Percentiles rank a stretch among this genome's conserved stretches.
Evolutionary conservation across 192 early-diverging fungal genomes (phyloP).

Genomic region (Phycomyces nitens): DNA sequence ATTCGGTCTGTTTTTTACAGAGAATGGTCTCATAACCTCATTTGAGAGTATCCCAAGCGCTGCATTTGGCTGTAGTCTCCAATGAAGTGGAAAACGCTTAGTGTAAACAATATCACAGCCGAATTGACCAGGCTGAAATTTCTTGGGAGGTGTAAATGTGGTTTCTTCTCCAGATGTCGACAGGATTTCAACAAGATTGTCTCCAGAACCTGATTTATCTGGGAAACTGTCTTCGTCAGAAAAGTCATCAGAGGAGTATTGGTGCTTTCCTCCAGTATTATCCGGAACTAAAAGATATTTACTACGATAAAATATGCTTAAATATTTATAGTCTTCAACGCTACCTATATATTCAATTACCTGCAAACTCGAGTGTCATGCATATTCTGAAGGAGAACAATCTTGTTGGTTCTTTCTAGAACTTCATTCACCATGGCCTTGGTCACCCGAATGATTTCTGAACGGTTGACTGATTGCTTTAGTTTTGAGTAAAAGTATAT

Average conservation of each 20-base stretch:
- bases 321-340: not conserved
- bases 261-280: slow-evolving; percentile 31
- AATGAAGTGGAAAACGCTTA: slow-evolving; percentile 66
- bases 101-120: slow-evolving; percentile 65
- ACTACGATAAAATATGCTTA: slow-evolving; percentile 25
- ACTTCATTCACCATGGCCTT: slow-evolving; percentile 54
- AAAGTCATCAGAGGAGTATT: slow-evolving; percentile 38
- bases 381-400: slow-evolving; percentile 58
- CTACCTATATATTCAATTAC: slow-evolving; percentile 32
- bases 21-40: slow-evolving; percentile 50
- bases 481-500: slow-evolving; percentile 70
- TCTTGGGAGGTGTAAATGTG: slow-evolving; percentile 29
- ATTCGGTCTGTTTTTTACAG: slow-evolving; percentile 68
- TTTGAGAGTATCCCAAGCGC: slow-evolving; percentile 59
- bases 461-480: slow-evolving; percentile 45
- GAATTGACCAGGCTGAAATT: slow-evolving; percentile 62
- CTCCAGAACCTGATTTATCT: slow-evolving; percentile 14
- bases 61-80: slow-evolving; percentile 63
- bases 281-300: slow-evolving; percentile 54
- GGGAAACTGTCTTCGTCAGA: slow-evolving; percentile 57
- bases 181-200: slow-evolving; percentile 35
- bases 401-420: slow-evolving; percentile 62
- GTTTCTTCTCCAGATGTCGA: slow-evolving; percentile 28
- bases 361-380: slow-evolving; percentile 61
- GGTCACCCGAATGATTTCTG: slow-evolving; percentile 50